Evolutionary conservation across 1,139 yeast species (phyloP), one percentile per base, ranked within the genome.

Genomic region (Protomyces pachydermus): DNA sequence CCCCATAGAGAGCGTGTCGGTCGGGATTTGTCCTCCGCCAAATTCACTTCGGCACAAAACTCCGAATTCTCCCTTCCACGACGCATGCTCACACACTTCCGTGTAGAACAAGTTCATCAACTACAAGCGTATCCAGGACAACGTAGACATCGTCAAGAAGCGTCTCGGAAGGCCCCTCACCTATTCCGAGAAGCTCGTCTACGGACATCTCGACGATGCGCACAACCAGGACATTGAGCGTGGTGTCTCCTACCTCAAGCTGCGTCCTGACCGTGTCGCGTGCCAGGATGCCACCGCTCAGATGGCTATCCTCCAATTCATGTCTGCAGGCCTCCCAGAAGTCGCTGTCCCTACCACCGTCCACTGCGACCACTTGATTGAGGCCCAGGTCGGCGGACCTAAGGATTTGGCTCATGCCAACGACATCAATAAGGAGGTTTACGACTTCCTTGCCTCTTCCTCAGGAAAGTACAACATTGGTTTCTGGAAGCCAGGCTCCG

Each of bases 281-380:
- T 91, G 97, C 84, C 98, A 93, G 82, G 98, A 93, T 83, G 98
- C 98, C 72, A 91, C 98, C 69, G 98, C 98, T 71, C 98, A 93
- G 82, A 93, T 93, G 98, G 98, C 98, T 71, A 89, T 93, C 74
- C 82, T 93, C 76, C 98, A 93, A 82, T 91, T 91, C 80, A 91
- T 91, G 97, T 87, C 96, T 71, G 97, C 97, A 71, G 95, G 95
- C 75, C 80, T 93, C 82, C 95, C 96, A 69, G 83, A 84, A 73
- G 97, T 91, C 66, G 96, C 96, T 69, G 91, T 96, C 72, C 98
- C 98, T 71, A 86, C 96, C 71, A 90, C 98, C 67, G 97, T 93
- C 69, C 98, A 93, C 82, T 93, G 98, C 85, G 98, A 93, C 78
- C 98, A 93, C 79, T 88, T 93, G 82, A 93, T 93, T 78, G 97